phyloP scores from a whole-genome alignment of 2,329 filamentous ascomycete species.

The Alternaria angustiovoidea region DNA sequence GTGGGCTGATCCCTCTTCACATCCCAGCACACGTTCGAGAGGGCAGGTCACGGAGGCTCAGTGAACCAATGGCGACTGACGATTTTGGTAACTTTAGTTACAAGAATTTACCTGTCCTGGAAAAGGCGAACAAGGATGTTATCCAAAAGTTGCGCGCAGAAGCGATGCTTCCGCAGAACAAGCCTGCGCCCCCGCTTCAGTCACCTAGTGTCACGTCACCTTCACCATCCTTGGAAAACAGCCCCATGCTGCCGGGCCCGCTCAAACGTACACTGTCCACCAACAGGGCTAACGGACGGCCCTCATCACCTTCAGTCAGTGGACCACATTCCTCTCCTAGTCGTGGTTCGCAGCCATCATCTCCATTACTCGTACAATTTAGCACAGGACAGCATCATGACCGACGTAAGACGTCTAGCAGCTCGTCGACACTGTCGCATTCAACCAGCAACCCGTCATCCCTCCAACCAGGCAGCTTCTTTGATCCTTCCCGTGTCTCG shows the following conservation, averaged over 20 bases:
- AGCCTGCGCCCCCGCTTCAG: slow-evolving; percentile 53
- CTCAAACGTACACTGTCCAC: slow-evolving; percentile 84
- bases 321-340: slow-evolving; percentile 88
- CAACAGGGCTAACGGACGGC: slow-evolving; percentile 74
- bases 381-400: slow-evolving; percentile 84
- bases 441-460: slow-evolving; percentile 69
- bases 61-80: slow-evolving; percentile 86
- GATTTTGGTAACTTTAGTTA: slow-evolving; percentile 97
- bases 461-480: slow-evolving; percentile 73
- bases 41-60: slow-evolving; percentile 83
- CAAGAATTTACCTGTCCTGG: slow-evolving; percentile 94
- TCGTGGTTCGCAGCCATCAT: slow-evolving; percentile 82
- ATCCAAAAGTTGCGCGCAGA: slow-evolving; percentile 95
- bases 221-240: slow-evolving; percentile 80
- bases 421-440: slow-evolving; percentile 82
- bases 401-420: slow-evolving; percentile 90
- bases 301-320: slow-evolving; percentile 84
- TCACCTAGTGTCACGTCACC: slow-evolving; percentile 60
- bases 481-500: slow-evolving; percentile 72
- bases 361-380: slow-evolving; percentile 95
- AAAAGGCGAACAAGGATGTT: slow-evolving; percentile 98
- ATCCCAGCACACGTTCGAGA: slow-evolving; percentile 97
- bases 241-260: slow-evolving; percentile 80
- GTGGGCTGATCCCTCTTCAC: slow-evolving; percentile 91
- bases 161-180: slow-evolving; percentile 75